phyloP scores from a whole-genome alignment of 139 green algal genomes.

The Coccomyxa sp. region DNA sequence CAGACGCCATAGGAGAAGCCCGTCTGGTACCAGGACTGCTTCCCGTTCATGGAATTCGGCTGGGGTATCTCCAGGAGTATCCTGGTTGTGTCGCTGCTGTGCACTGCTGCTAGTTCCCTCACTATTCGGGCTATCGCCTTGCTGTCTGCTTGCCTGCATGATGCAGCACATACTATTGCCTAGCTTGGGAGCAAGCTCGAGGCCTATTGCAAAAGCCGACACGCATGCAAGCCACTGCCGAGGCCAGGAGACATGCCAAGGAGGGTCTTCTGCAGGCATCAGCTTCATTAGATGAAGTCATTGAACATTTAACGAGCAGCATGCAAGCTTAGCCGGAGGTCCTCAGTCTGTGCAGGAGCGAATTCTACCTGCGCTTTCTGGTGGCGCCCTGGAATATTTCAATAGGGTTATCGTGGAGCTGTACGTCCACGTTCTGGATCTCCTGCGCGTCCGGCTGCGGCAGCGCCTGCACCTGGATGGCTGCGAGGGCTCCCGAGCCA shows the following conservation, averaged over 20 bases:
- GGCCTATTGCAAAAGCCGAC: constrained; percentile 8
- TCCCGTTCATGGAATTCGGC: constrained; percentile 47
- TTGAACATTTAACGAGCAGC: too few species aligned
- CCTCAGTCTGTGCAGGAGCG: too few species aligned
- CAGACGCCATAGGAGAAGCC: constrained; percentile 47
- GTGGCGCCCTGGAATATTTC: constrained; percentile 21
- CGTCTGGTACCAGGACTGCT: constrained; percentile 40
- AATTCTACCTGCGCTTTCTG: constrained; percentile 26
- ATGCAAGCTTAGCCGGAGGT: too few species aligned
- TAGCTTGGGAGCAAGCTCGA: background rate
- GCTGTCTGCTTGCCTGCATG: constrained; percentile 1
- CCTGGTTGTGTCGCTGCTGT: background rate
- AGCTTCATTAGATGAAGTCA: too few species aligned
- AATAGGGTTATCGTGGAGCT: constrained; percentile 52
- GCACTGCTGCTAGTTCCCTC: background rate
- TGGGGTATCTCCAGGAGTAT: constrained; percentile 31
- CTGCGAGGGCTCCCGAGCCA: constrained; percentile 42
- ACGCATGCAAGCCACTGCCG: background rate
- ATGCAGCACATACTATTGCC: background rate
- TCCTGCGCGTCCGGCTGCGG: background rate
- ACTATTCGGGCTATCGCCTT: background rate
- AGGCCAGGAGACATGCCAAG: background rate
- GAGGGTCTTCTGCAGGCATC: too few species aligned
- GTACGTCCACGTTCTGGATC: background rate
- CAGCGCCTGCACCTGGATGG: constrained; percentile 16